phyloP scores from a whole-genome alignment of 106 monocot genomes.

The Allium cepa region DNA sequence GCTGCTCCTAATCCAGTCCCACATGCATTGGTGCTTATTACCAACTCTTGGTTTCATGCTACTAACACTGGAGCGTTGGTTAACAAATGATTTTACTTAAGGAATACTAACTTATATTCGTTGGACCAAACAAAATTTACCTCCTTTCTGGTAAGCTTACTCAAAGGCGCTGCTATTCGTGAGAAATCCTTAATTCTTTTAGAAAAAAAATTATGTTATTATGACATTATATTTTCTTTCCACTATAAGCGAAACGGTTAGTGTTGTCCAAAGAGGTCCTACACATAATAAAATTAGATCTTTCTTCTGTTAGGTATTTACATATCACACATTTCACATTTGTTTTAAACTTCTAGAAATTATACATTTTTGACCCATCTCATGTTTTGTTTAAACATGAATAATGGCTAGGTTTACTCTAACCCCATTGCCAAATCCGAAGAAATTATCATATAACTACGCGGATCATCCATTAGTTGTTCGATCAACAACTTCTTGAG shows the following conservation, averaged over 20 bases:
- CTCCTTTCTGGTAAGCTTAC: too few species aligned
- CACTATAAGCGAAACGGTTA: not conserved
- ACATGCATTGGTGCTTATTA: too few species aligned
- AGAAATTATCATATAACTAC: not conserved
- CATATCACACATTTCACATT: slow-evolving; percentile 3
- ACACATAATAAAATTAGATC: too few species aligned
- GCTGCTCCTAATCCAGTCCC: too few species aligned
- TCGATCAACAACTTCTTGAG: not conserved
- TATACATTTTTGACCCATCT: not conserved
- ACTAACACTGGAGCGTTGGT: too few species aligned
- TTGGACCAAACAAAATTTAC: too few species aligned
- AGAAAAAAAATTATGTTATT: not conserved
- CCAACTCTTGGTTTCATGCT: too few species aligned
- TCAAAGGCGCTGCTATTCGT: too few species aligned
- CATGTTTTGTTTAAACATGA: not conserved
- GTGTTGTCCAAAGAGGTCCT: too few species aligned
- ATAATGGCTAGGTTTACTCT: not conserved
- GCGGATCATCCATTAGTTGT: slow-evolving; percentile 3
- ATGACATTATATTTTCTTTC: not conserved
- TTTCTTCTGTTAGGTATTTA: not conserved
- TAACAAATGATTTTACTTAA: too few species aligned
- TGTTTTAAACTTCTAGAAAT: not conserved
- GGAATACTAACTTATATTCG: too few species aligned
- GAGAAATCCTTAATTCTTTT: too few species aligned
- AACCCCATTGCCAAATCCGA: not conserved